Evolutionary conservation across 1,284 basidiomycete species (phyloP).

Genomic region (Leccinum griseonigrum): DNA sequence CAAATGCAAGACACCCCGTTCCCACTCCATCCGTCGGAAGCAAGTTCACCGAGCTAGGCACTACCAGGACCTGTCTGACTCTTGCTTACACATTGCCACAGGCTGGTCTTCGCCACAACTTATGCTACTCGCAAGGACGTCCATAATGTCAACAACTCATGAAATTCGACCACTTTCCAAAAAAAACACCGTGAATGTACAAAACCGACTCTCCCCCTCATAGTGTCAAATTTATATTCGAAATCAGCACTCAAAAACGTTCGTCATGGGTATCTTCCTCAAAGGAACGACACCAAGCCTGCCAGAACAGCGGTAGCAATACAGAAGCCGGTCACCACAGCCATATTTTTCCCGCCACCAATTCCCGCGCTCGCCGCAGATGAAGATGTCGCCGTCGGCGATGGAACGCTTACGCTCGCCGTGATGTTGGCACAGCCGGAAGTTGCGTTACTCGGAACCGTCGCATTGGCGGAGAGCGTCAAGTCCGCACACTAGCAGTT

Average conservation of each 20-base stretch:
- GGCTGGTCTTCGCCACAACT: background rate
- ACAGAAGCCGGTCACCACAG: background rate
- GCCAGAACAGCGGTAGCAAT: constrained; percentile 8
- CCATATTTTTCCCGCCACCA: constrained; percentile 16
- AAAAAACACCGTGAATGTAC: background rate
- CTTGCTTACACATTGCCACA: no score
- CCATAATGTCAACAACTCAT: background rate
- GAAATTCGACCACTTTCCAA: background rate
- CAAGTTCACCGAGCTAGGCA: background rate
- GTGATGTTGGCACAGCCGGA: constrained; percentile 24
- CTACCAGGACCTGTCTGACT: background rate
- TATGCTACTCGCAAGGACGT: background rate
- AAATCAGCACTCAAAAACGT: background rate
- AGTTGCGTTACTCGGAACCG: constrained; percentile 25
- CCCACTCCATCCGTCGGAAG: background rate
- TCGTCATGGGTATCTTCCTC: constrained; percentile 1
- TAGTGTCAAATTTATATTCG: background rate
- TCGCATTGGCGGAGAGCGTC: constrained; percentile 27
- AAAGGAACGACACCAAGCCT: constrained; percentile 11
- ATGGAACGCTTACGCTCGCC: constrained; percentile 5
- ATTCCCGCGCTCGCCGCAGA: constrained; percentile 2
- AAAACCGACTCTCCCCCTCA: background rate
- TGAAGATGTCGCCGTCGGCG: constrained; percentile 14
- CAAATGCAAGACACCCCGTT: background rate
- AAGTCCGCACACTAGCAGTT: constrained; percentile 30